These are phyloP conservation scores for Phytophthora colocasiae DNA, from an alignment of 352 stramenopile genomes.

Conservation along the genomic window DNA sequence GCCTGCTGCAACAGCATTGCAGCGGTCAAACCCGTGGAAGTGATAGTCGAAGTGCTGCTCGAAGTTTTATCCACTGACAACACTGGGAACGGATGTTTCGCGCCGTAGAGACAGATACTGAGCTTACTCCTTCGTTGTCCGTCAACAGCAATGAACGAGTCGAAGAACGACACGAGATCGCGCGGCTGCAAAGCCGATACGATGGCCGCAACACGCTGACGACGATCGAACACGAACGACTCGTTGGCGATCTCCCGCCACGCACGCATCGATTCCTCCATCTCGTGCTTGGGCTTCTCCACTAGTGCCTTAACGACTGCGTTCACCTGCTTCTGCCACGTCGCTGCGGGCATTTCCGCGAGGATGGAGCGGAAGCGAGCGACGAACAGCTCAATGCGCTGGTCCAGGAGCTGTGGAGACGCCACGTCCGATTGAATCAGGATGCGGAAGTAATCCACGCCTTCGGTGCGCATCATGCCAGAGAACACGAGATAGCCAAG, in stretches of 20 bases:
- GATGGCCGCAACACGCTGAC: conserved; percentile 53
- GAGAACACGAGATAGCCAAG: conserved; percentile 92
- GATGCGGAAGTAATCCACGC: conserved; percentile 75
- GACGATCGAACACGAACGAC: conserved; percentile 75
- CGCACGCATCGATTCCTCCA: conserved; percentile 65
- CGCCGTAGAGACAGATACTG: conserved; percentile 59
- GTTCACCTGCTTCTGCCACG: conserved; percentile 65
- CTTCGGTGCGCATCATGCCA: conserved; percentile 48
- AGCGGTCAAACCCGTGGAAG: conserved; percentile 34
- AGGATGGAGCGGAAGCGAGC: conserved; percentile 49
- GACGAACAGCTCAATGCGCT: conserved; percentile 80
- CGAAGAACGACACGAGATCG: conserved; percentile 71
- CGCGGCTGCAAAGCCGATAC: conserved; percentile 54
- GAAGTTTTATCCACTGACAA: conserved; percentile 18
- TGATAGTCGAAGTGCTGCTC: background rate
- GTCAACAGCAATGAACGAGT: conserved; percentile 51
- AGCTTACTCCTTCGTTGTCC: conserved; percentile 56
- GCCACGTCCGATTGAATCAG: conserved; percentile 86
- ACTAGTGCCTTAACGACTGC: conserved; percentile 64
- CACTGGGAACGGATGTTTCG: conserved; percentile 52
- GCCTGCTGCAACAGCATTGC: conserved; percentile 47
- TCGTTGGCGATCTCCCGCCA: conserved; percentile 75
- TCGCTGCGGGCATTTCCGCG: conserved; percentile 35
- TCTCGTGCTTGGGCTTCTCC: conserved; percentile 78
- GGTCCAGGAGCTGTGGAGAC: conserved; percentile 66